Percentiles rank a stretch among this genome's conserved stretches.
These are phyloP conservation scores for Lactarius indigo DNA, from an alignment of 768 basidiomycete genomes.

Conservation along the genomic window DNA sequence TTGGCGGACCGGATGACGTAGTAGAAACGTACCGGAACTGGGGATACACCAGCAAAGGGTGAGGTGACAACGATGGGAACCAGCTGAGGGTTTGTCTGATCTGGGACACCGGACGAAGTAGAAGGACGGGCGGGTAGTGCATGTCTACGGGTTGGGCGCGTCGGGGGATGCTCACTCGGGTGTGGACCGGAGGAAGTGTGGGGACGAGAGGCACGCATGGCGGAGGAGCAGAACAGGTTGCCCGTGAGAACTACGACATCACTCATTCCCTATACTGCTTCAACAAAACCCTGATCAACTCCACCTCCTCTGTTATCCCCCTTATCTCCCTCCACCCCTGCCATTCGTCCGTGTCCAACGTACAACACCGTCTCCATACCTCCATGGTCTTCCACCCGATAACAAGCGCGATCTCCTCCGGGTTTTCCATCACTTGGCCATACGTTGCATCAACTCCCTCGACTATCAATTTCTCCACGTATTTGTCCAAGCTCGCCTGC, in stretches of 20 bases:
- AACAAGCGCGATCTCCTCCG: not conserved
- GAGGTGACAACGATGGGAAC: conserved; percentile 12
- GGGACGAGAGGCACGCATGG: conserved; percentile 22
- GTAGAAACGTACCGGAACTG: conserved; percentile 14
- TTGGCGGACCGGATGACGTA: not conserved
- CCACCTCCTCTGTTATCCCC: not conserved
- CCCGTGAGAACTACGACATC: not conserved
- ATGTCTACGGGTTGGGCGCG: not conserved
- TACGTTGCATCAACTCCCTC: conserved; percentile 1
- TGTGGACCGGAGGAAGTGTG: conserved; percentile 5
- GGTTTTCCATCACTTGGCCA: conserved; percentile 10
- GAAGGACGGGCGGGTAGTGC: conserved; percentile 10
- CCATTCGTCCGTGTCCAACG: not conserved
- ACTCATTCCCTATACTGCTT: not conserved
- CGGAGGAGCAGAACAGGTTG: not conserved
- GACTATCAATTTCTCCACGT: not conserved
- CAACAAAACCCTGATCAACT: not conserved
- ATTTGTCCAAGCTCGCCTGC: not conserved
- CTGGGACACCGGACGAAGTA: conserved; percentile 15
- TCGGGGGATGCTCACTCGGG: not conserved
- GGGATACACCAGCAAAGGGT: conserved; percentile 9
- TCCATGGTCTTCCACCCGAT: conserved; percentile 6
- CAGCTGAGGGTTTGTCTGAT: not conserved
- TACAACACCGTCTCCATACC: not conserved
- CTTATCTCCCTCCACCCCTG: not conserved